Percentiles rank a stretch among this genome's conserved stretches.
Evolutionary conservation across 208 protist species (phyloP).

Genomic region (Endotrypanum monterogeii): DNA sequence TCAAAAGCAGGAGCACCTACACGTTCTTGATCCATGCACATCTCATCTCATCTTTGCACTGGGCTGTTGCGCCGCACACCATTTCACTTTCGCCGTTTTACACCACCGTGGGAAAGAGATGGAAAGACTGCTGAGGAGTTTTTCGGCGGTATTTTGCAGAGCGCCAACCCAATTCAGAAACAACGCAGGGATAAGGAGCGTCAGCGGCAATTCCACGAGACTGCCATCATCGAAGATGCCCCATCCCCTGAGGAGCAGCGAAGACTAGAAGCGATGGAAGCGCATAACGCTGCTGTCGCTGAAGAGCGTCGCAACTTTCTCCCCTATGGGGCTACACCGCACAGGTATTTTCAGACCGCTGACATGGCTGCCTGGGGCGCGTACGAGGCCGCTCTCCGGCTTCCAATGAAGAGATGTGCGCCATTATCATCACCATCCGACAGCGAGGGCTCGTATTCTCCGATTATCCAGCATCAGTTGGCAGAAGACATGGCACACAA

Average conservation of each 20-base stretch:
- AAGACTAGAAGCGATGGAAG: conserved; percentile 50
- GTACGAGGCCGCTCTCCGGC: conserved; percentile 44
- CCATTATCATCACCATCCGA: not conserved
- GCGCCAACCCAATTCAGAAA: conserved; percentile 69
- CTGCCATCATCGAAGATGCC: conserved; percentile 23
- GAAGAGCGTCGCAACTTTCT: conserved; percentile 65
- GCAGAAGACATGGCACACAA: conserved; percentile 61
- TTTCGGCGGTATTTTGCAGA: conserved; percentile 70
- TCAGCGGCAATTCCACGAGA: conserved; percentile 33
- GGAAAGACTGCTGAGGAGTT: conserved; percentile 83
- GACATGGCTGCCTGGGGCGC: conserved; percentile 83
- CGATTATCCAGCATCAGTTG: conserved; percentile 43
- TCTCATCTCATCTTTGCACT: not conserved
- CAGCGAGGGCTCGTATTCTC: conserved; percentile 40
- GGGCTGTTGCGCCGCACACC: not conserved
- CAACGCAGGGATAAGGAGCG: conserved; percentile 36
- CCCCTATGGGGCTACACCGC: conserved; percentile 71
- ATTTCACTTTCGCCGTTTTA: conserved; percentile 51
- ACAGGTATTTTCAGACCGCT: conserved; percentile 58
- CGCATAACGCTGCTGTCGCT: conserved; percentile 45
- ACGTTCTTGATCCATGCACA: conserved; percentile 9
- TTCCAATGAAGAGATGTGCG: not conserved
- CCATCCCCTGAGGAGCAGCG: conserved; percentile 46
- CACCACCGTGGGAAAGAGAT: conserved; percentile 85
- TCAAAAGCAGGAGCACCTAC: not conserved